These are phyloP conservation scores for Trichoderma brevicompactum DNA, from an alignment of 2,329 filamentous ascomycete genomes.

Conservation along the genomic window DNA sequence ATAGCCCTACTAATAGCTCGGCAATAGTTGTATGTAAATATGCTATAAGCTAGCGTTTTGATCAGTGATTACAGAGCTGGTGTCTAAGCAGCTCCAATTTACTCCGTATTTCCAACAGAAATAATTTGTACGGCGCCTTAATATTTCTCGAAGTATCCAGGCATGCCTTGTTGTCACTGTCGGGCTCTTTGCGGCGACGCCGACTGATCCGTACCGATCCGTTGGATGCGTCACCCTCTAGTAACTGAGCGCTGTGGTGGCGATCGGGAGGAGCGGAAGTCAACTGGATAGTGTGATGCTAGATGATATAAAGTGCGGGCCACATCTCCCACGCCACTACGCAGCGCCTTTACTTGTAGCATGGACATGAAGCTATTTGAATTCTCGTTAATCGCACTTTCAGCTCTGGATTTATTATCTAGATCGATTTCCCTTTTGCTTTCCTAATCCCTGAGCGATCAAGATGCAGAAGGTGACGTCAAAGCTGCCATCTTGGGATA, in stretches of 20 bases:
- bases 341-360: neutral
- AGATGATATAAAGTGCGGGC: constrained; percentile 22
- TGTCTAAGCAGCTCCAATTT: neutral
- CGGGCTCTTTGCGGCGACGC: constrained; percentile 3
- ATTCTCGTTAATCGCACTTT: neutral
- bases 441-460: neutral
- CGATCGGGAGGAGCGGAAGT: constrained; percentile 25
- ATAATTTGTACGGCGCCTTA: neutral
- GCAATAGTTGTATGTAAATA: too few relatives aligned
- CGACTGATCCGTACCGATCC: constrained; percentile 13
- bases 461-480: constrained; percentile 44
- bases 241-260: constrained; percentile 2
- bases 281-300: constrained; percentile 6
- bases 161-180: neutral
- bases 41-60: neutral
- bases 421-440: neutral
- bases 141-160: constrained; percentile 14
- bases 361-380: neutral
- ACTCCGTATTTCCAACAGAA: neutral
- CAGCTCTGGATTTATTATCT: neutral
- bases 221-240: constrained; percentile 23
- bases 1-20: too few relatives aligned
- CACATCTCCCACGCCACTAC: constrained; percentile 14
- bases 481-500: constrained; percentile 54
- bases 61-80: constrained; percentile 17